Evolutionary conservation across 495 filamentous ascomycete genomes (phyloP).

Genomic region (Trichoderma asperelloides): DNA sequence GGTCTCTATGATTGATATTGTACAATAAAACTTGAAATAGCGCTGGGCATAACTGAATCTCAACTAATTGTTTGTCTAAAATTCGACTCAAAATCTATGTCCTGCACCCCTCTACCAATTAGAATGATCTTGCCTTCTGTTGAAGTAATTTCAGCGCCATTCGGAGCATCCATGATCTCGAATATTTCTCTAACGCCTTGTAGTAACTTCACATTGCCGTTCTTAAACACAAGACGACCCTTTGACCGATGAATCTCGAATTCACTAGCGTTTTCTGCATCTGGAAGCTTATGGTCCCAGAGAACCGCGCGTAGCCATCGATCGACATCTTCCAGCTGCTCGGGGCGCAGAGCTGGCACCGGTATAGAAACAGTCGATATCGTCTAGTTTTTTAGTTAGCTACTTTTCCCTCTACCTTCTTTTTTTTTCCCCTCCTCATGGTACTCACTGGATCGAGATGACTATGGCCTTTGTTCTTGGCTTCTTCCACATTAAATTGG

Average conservation of each 20-base stretch:
- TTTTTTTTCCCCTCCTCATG: background rate
- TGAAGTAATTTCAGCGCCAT: conserved; percentile 13
- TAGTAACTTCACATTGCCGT: conserved; percentile 62
- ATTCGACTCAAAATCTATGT: conserved; percentile 35
- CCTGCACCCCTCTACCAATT: conserved; percentile 61
- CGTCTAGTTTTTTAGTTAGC: conserved; percentile 38
- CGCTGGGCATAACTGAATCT: background rate
- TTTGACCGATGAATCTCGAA: conserved; percentile 85
- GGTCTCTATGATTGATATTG: no score
- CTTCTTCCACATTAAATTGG: conserved; percentile 58
- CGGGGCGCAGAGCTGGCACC: conserved; percentile 44
- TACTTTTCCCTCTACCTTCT: background rate
- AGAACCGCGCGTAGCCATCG: conserved; percentile 74
- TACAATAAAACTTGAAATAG: background rate
- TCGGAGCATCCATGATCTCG: conserved; percentile 65
- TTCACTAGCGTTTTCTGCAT: conserved; percentile 12
- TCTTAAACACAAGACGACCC: conserved; percentile 53
- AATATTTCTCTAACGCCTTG: conserved; percentile 93
- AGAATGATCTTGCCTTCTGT: conserved; percentile 64
- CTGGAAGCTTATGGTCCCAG: conserved; percentile 68
- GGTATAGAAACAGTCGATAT: conserved; percentile 77
- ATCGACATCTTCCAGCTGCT: conserved; percentile 55
- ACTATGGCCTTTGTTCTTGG: conserved; percentile 58
- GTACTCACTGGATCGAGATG: conserved; percentile 70
- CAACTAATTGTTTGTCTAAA: conserved; percentile 13